Percentiles rank a stretch among this genome's conserved stretches.
These are phyloP conservation scores for Starmerella stellata DNA, from an alignment of 805 yeast genomes.

Conservation along the genomic window DNA sequence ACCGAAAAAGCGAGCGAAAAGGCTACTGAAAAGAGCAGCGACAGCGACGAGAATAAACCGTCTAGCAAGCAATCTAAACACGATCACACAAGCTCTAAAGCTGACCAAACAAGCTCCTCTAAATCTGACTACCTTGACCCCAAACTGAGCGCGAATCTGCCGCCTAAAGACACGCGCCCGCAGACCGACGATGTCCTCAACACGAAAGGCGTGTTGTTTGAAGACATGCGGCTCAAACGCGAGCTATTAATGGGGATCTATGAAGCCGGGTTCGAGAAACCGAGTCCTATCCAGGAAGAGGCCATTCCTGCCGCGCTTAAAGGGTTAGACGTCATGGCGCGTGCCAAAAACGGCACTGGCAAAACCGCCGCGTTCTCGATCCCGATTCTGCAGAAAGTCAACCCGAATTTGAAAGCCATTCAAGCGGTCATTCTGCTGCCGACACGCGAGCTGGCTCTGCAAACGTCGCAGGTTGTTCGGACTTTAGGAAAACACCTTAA, in stretches of 20 bases:
- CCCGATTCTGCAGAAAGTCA: slow-evolving; percentile 75
- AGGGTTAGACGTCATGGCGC: slow-evolving; percentile 88
- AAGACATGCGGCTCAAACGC: slow-evolving; percentile 78
- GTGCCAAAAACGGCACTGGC: slow-evolving; percentile 98
- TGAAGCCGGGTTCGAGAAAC: slow-evolving; percentile 96
- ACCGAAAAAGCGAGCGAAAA: too few species aligned
- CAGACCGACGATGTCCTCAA: slow-evolving; percentile 91
- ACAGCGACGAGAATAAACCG: background rate
- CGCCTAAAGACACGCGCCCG: slow-evolving; percentile 76
- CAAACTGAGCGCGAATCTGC: slow-evolving; percentile 51
- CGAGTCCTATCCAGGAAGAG: slow-evolving; percentile 95
- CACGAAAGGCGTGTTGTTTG: slow-evolving; percentile 80
- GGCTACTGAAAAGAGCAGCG: background rate
- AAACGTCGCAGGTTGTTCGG: slow-evolving; percentile 92
- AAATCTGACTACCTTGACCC: slow-evolving; percentile 1
- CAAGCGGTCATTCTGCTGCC: slow-evolving; percentile 91
- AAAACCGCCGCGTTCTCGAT: slow-evolving; percentile 95
- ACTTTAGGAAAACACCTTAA: slow-evolving; percentile 89
- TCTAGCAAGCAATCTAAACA: background rate
- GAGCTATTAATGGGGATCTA: slow-evolving; percentile 94
- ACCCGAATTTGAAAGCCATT: slow-evolving; percentile 65
- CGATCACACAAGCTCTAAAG: background rate
- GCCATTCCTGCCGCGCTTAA: slow-evolving; percentile 88
- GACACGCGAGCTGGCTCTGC: slow-evolving; percentile 93
- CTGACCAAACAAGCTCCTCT: slow-evolving; percentile 27